Base-by-base conservation (phyloP, 176 grass and related monocot species). In the Carex myosuroides region DNA sequence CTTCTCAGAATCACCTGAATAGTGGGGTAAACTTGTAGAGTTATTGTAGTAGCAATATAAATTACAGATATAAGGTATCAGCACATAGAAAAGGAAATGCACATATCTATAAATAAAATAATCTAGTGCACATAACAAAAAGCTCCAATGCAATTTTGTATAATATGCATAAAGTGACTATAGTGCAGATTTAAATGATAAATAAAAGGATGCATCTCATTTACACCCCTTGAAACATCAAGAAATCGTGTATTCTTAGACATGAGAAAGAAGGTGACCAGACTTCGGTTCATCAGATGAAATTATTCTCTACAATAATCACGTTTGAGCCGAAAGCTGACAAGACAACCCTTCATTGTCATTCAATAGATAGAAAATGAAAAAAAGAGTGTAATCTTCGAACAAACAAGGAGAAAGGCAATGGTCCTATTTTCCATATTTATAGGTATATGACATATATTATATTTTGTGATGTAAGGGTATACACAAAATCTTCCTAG, bases 1-100 rank as follows among this genome's bases (percentile, higher is more conserved):
- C 87, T 95, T 98, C 89, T 98, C 93, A 70, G 93, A 98, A 89
- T 98, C 93, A 80, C 96, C 93, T 98, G 85, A 24, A 73, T n/a
- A 73, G 41, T 48, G 7, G 70, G 12, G 18, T 20, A 50, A 21
- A 73, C 22, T 73, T 50, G 13, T 69, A 2, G 7, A 73, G n/a
- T 73, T 73, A 37, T 85, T 50, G 35, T 41, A 83, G 20, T 46
- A 46, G 39, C 35, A 20, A 20, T 46, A 14, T 26, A 32, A 53
- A 21, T 62, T 62, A 62, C 8, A 20, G 6, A 29, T 41, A 66
- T 67, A 78, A 60, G 11, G 58, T 9, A 77, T 77, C 24, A 29
- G 52, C 46, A 76, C 8, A 20, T 52, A 54, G 37, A 71, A 35
- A 42, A 64, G 20, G 12, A 80, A 48, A 61, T 7, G 30, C 79